These are phyloP conservation scores for Aspergillus sp. DNA, from an alignment of 2,329 filamentous ascomycete species.

Conservation along the genomic window DNA sequence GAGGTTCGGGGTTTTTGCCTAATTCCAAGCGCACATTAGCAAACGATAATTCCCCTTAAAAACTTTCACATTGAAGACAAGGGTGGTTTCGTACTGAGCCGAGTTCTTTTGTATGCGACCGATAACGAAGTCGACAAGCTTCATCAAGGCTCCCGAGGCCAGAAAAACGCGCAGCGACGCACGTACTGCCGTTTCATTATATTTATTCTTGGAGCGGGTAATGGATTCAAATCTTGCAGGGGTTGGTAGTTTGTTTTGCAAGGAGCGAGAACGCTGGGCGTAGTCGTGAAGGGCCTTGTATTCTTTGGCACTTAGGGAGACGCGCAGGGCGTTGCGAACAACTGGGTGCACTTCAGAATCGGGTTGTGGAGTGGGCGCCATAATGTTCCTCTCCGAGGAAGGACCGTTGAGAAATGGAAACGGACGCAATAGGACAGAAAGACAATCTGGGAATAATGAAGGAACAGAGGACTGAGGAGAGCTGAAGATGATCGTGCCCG, in stretches of 20 bases:
- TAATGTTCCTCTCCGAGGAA: constrained; percentile 15
- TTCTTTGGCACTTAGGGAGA: constrained; percentile 79
- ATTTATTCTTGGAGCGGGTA: constrained; percentile 58
- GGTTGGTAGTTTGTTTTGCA: constrained; percentile 55
- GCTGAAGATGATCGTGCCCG: constrained; percentile 9
- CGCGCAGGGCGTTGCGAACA: constrained; percentile 80
- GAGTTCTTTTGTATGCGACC: constrained; percentile 25
- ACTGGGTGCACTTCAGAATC: constrained; percentile 60
- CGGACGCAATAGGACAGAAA: not conserved
- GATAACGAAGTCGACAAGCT: constrained; percentile 58
- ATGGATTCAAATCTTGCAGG: constrained; percentile 55
- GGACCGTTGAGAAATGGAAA: not conserved
- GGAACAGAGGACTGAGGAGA: not conserved
- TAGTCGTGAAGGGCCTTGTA: constrained; percentile 84
- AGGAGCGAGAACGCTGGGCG: constrained; percentile 63
- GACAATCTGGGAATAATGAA: not conserved
- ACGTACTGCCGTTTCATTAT: constrained; percentile 68
- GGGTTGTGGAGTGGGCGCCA: constrained; percentile 22
- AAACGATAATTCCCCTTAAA: not conserved
- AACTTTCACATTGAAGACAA: not conserved
- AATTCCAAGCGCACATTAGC: not conserved
- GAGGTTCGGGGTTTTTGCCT: constrained; percentile 41
- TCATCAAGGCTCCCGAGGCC: constrained; percentile 62
- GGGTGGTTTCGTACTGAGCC: constrained; percentile 26
- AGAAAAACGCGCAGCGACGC: constrained; percentile 71